Percentiles rank a stretch among this genome's conserved stretches.
These are phyloP conservation scores for Pisolithus albus DNA, from an alignment of 768 basidiomycete species.

Conservation along the genomic window DNA sequence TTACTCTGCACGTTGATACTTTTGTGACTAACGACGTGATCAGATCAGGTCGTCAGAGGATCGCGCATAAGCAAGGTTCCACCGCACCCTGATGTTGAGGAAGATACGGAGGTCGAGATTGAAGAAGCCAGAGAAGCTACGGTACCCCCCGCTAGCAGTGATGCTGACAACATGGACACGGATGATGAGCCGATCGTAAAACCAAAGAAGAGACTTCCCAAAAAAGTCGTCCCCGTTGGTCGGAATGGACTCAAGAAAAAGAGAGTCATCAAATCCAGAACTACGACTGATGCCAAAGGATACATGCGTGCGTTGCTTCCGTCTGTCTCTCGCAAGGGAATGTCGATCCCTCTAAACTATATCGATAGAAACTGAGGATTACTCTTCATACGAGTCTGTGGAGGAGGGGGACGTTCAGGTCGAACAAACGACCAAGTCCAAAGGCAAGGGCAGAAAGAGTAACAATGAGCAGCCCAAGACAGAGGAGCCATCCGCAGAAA, in stretches of 20 bases:
- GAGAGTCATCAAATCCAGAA: conserved; percentile 53
- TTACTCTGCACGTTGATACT: conserved; percentile 12
- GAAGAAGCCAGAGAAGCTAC: conserved; percentile 25
- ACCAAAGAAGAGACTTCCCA: conserved; percentile 36
- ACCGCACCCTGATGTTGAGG: conserved; percentile 10
- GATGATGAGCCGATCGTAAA: conserved; percentile 29
- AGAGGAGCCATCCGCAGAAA: conserved; percentile 14
- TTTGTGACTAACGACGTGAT: conserved; percentile 1
- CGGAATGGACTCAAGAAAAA: conserved; percentile 73
- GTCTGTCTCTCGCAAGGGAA: neutral
- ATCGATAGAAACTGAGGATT: conserved; percentile 66
- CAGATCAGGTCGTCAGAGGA: conserved; percentile 22
- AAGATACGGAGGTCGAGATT: conserved; percentile 23
- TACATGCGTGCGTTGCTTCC: conserved; percentile 52
- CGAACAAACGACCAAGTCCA: conserved; percentile 14
- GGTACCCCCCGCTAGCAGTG: conserved; percentile 21
- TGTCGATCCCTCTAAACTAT: neutral
- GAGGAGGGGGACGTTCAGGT: conserved; percentile 45
- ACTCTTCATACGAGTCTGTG: conserved; percentile 76
- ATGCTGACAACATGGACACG: conserved; percentile 22
- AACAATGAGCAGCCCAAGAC: conserved; percentile 5
- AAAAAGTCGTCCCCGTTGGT: conserved; percentile 66
- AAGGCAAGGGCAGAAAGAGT: conserved; percentile 17
- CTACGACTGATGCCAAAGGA: conserved; percentile 55
- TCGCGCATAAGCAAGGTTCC: conserved; percentile 13